These are phyloP conservation scores for Ceratocystis cacaofunesta DNA, from an alignment of 2,329 filamentous ascomycete species.

Conservation along the genomic window DNA sequence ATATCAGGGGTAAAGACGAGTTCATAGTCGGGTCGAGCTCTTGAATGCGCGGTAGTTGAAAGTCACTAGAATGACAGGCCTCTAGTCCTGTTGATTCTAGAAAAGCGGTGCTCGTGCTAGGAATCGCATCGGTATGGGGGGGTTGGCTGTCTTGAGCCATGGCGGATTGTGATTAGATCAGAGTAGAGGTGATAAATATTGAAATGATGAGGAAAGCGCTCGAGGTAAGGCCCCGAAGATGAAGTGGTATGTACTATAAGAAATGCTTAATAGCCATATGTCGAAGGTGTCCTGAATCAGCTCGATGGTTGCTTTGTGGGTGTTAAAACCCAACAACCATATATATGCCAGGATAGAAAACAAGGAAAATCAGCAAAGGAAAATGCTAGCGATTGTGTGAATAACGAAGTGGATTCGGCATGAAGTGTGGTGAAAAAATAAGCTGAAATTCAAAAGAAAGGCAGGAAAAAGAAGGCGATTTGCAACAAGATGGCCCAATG, in stretches of 20 bases:
- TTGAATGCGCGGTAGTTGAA: slow-evolving; percentile 13
- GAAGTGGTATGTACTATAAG: neutral
- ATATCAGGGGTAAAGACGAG: slow-evolving; percentile 2
- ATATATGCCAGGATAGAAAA: neutral
- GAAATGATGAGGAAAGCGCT: neutral
- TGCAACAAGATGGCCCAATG: neutral
- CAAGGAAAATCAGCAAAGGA: neutral
- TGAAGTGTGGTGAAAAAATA: neutral
- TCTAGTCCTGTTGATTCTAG: neutral
- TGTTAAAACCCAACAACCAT: neutral
- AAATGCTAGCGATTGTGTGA: neutral
- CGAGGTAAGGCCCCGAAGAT: neutral
- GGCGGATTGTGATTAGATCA: neutral
- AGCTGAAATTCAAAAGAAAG: neutral
- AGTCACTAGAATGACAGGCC: neutral
- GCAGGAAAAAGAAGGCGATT: neutral
- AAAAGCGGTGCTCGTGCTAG: neutral
- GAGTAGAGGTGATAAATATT: neutral
- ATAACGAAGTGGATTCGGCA: neutral
- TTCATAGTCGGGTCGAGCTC: slow-evolving; percentile 8
- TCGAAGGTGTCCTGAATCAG: neutral
- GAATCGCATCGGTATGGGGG: neutral
- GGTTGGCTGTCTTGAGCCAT: slow-evolving; percentile 1
- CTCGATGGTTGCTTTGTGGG: neutral
- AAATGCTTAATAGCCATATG: neutral